Conservation (phyloP, 129 eudicot genomes). For the Cynara cardunculus region DNA sequence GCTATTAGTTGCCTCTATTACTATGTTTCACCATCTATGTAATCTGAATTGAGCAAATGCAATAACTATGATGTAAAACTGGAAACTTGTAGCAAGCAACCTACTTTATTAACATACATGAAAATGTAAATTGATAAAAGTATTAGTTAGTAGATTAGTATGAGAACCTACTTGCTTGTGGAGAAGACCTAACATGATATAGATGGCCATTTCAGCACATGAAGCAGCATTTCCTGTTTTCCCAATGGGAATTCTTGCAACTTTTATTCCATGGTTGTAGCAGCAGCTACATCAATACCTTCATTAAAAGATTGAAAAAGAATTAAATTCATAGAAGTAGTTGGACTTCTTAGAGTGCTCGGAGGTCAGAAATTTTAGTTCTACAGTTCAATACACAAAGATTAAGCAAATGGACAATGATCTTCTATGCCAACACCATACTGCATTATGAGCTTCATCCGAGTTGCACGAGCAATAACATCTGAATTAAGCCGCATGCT, state of each 20-base stretch:
- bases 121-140: not conserved
- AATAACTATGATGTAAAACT: not conserved
- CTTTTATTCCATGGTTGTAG: conserved; percentile 77
- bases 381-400: not conserved
- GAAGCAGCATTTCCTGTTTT: conserved; percentile 90
- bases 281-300: conserved; percentile 84
- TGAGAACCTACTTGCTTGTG: conserved; percentile 68
- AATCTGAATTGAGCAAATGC: no score
- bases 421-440: conserved; percentile 96
- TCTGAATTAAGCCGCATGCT: conserved; percentile 49
- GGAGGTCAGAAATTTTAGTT: not conserved
- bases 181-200: conserved; percentile 84
- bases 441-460: conserved; percentile 90
- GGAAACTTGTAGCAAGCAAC: not conserved
- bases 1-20: no score
- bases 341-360: not conserved
- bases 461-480: conserved; percentile 64
- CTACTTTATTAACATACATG: not conserved
- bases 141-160: conserved; percentile 10
- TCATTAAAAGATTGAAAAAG: conserved; percentile 9
- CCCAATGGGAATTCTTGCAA: conserved; percentile 77
- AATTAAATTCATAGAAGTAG: not conserved
- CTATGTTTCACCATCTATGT: no score
- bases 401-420: not conserved
- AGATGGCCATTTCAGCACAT: conserved; percentile 98